Evolutionary conservation across 805 yeast species (phyloP).

Genomic region (Candida takata): DNA sequence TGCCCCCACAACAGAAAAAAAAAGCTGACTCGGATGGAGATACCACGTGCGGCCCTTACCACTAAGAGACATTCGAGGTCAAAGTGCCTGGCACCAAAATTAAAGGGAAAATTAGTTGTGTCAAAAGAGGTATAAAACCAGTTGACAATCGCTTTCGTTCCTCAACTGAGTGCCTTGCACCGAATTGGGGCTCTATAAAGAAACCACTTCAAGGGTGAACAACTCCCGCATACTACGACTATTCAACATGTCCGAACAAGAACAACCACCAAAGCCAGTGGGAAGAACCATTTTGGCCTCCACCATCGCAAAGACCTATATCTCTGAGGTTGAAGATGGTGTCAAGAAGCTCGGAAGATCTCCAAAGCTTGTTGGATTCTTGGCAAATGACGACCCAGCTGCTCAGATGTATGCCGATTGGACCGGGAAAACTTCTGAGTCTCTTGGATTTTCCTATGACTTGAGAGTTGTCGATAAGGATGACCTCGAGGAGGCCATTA

Average conservation of each 20-base stretch:
- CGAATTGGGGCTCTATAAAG: too few relatives aligned
- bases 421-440: conserved; percentile 87
- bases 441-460: conserved; percentile 81
- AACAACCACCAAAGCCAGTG: conserved; percentile 26
- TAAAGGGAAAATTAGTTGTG: background rate
- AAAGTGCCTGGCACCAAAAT: background rate
- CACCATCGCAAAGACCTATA: conserved; percentile 74
- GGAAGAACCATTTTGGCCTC: conserved; percentile 86
- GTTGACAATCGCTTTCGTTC: background rate
- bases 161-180: too few relatives aligned
- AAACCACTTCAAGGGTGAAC: conserved; percentile 1
- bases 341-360: conserved; percentile 45
- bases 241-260: conserved; percentile 15
- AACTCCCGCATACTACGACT: background rate
- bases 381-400: conserved; percentile 93
- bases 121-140: background rate
- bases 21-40: too few relatives aligned
- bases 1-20: too few relatives aligned
- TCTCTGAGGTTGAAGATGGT: conserved; percentile 59
- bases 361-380: conserved; percentile 83
- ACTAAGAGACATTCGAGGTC: background rate
- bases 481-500: conserved; percentile 73
- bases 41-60: background rate
- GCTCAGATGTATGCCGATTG: conserved; percentile 92
- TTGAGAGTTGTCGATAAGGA: conserved; percentile 68